phyloP scores from a whole-genome alignment of 169 alveolate species.

The Amoebophrya sp. region DNA sequence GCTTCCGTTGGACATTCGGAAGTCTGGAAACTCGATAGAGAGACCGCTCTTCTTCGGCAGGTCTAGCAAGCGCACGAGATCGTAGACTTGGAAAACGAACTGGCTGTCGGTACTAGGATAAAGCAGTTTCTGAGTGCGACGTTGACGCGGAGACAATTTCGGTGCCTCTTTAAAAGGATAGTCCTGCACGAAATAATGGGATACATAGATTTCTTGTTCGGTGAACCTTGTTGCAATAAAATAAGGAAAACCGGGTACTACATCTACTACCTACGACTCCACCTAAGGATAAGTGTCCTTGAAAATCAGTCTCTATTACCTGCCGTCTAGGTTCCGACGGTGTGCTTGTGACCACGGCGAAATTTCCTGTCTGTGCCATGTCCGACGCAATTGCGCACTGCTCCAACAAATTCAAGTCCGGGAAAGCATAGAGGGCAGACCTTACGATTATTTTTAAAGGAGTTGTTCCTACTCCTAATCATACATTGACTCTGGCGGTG shows the following conservation, averaged over 20 bases:
- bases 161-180: neutral
- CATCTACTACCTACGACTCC: no score
- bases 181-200: neutral
- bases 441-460: neutral
- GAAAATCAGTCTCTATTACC: no score
- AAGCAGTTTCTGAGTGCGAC: neutral
- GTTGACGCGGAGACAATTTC: neutral
- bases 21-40: neutral
- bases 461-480: no score
- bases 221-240: no score
- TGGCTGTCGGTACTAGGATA: neutral
- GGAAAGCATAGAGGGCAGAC: neutral
- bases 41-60: neutral
- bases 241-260: no score
- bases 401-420: slow-evolving; percentile 9
- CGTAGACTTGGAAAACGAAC: neutral
- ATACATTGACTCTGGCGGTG: no score
- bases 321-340: no score
- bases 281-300: no score
- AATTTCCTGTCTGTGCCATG: neutral
- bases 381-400: neutral
- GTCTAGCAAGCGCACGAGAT: neutral
- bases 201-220: no score
- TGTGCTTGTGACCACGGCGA: no score
- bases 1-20: neutral